A percentile compares a stretch with the other conserved stretches of the same genome.
phyloP scores from a whole-genome alignment of 495 filamentous ascomycete genomes.

The Neurospora sp. region DNA sequence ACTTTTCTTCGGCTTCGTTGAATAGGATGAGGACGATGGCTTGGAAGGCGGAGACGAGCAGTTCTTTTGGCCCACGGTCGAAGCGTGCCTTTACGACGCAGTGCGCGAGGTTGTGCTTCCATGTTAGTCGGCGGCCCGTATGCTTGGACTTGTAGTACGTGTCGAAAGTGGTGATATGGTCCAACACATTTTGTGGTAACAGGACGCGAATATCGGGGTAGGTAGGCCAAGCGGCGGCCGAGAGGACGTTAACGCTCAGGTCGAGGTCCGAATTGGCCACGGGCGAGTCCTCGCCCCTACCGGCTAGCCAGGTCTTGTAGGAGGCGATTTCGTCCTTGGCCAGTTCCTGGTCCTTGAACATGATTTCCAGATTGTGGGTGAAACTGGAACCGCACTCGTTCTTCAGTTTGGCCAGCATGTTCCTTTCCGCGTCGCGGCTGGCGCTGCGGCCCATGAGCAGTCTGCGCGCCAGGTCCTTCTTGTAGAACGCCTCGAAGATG shows the following conservation, averaged over 20 bases:
- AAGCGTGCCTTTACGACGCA: constrained; percentile 75
- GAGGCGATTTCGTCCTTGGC: constrained; percentile 73
- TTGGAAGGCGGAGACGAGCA: constrained; percentile 82
- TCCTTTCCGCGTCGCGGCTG: constrained; percentile 87
- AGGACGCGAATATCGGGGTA: constrained; percentile 73
- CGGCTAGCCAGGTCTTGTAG: constrained; percentile 47
- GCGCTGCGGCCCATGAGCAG: constrained; percentile 86
- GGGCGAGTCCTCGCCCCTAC: constrained; percentile 33
- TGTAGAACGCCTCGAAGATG: constrained; percentile 98
- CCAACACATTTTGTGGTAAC: constrained; percentile 61
- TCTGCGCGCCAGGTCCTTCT: constrained; percentile 84
- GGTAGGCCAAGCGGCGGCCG: constrained; percentile 80
- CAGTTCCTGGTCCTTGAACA: constrained; percentile 97
- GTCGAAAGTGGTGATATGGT: constrained; percentile 64
- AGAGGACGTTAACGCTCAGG: constrained; percentile 77
- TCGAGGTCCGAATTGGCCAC: constrained; percentile 50
- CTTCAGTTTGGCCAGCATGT: constrained; percentile 85
- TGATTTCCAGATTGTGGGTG: constrained; percentile 93
- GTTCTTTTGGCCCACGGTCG: constrained; percentile 66
- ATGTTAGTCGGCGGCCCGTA: constrained; percentile 70
- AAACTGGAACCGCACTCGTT: constrained; percentile 88
- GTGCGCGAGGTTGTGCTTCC: constrained; percentile 88
- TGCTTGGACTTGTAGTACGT: constrained; percentile 78
- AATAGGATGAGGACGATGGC: constrained; percentile 89
- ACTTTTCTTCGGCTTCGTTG: constrained; percentile 51